Percentiles rank a stretch among this genome's conserved stretches.
phyloP scores from a whole-genome alignment of 2,329 filamentous ascomycete genomes.

The Pseudovirgaria hyperparasitica region DNA sequence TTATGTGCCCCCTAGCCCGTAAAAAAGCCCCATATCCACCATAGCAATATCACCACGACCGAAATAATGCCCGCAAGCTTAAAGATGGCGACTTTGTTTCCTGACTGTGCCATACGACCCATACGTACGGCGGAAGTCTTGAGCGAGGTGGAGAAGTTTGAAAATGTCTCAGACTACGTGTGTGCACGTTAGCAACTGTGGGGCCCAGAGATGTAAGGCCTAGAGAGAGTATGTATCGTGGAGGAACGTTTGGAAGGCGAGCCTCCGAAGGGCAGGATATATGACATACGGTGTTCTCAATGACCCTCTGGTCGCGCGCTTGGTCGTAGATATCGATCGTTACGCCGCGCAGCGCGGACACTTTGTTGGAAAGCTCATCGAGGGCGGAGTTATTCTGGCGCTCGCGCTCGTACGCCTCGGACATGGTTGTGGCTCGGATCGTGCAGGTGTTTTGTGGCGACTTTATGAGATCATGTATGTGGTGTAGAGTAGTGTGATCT shows the following conservation, averaged over 20 bases:
- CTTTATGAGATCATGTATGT: no score
- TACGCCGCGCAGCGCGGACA: constrained; percentile 80
- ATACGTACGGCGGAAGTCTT: constrained; percentile 74
- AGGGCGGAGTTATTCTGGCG: constrained; percentile 90
- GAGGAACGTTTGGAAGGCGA: constrained; percentile 1
- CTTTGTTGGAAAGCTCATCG: constrained; percentile 80
- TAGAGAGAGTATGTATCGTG: background rate
- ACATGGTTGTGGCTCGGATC: constrained; percentile 30
- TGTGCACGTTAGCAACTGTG: constrained; percentile 1
- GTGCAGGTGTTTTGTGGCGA: no score
- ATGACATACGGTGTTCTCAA: constrained; percentile 66
- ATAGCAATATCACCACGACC: constrained; percentile 59
- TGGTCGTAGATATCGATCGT: constrained; percentile 98
- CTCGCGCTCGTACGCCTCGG: constrained; percentile 46
- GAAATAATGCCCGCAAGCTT: constrained; percentile 80
- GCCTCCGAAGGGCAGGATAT: constrained; percentile 1
- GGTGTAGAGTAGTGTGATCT: no score
- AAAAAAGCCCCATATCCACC: constrained; percentile 46
- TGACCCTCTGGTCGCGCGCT: constrained; percentile 73
- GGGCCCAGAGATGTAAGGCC: background rate
- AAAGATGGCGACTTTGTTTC: constrained; percentile 82
- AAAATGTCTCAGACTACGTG: constrained; percentile 72
- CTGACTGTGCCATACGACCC: constrained; percentile 78
- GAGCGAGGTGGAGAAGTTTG: constrained; percentile 67
- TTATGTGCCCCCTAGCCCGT: background rate